Conservation (phyloP, 2,329 filamentous ascomycete genomes). For the Passalora sequoiae region DNA sequence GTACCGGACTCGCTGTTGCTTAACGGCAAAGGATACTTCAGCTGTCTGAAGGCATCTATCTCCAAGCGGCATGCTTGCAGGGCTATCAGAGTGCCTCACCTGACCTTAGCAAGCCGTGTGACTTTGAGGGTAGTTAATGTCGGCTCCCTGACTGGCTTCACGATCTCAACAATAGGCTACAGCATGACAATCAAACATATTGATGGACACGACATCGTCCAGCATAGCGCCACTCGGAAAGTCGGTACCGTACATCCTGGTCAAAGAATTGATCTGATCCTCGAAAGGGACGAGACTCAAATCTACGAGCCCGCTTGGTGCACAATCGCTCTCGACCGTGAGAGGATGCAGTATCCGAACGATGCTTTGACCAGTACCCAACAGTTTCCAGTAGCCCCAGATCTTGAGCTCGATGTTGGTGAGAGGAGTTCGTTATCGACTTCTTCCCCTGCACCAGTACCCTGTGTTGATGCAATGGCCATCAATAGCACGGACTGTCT, state of each 20-base stretch:
- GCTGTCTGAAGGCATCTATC: slow-evolving; percentile 43
- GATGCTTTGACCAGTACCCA: slow-evolving; percentile 34
- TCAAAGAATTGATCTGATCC: slow-evolving; percentile 40
- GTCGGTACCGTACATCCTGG: slow-evolving; percentile 41
- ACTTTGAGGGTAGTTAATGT: slow-evolving; percentile 37
- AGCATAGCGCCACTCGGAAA: slow-evolving; percentile 28
- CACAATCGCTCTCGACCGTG: slow-evolving; percentile 22
- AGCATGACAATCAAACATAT: slow-evolving; percentile 32
- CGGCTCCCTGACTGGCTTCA: slow-evolving; percentile 39
- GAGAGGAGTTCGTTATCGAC: not conserved
- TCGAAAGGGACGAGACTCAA: slow-evolving; percentile 14
- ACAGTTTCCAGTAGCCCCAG: slow-evolving; percentile 11
- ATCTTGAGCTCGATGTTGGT: not conserved
- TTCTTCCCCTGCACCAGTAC: not conserved
- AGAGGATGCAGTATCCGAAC: slow-evolving; percentile 44
- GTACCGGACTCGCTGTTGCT: slow-evolving; percentile 46
- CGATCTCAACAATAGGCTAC: slow-evolving; percentile 10
- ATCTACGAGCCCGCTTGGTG: slow-evolving; percentile 9
- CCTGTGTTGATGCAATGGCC: slow-evolving; percentile 7
- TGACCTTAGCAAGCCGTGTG: slow-evolving; percentile 12
- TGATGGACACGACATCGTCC: slow-evolving; percentile 37
- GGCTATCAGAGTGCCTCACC: slow-evolving; percentile 9
- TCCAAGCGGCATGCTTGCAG: slow-evolving; percentile 42
- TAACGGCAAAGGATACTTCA: slow-evolving; percentile 44
- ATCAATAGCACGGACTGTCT: not conserved